Conservation (phyloP, 805 yeast species). For the Wickerhamiella spandovensis region DNA sequence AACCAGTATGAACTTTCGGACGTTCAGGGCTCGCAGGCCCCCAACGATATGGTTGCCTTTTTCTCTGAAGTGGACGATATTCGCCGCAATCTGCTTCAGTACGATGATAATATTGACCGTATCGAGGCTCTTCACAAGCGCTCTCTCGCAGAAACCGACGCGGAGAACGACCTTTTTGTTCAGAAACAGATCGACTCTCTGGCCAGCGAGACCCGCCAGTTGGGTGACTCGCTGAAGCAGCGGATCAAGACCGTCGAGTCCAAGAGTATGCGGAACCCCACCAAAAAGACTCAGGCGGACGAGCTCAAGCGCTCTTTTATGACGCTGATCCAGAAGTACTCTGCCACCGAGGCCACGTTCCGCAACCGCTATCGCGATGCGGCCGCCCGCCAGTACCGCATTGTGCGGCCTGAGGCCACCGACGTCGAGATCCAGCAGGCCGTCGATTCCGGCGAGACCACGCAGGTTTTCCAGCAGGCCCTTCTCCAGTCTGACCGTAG, state of each 20-base stretch:
- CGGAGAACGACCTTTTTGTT: slow-evolving; percentile 51
- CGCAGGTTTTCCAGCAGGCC: slow-evolving; percentile 91
- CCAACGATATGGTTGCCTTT: slow-evolving; percentile 44
- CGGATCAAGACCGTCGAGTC: slow-evolving; percentile 69
- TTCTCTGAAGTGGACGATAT: slow-evolving; percentile 57
- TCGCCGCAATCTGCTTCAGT: slow-evolving; percentile 56
- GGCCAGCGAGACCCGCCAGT: slow-evolving; percentile 62
- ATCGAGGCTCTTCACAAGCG: slow-evolving; percentile 59
- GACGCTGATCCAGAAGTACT: slow-evolving; percentile 73
- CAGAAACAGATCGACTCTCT: slow-evolving; percentile 67
- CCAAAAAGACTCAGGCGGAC: slow-evolving; percentile 84
- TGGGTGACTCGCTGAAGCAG: slow-evolving; percentile 61
- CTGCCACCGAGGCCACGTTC: slow-evolving; percentile 75
- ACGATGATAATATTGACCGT: slow-evolving; percentile 53
- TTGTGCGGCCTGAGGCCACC: slow-evolving; percentile 41
- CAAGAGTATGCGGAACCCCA: slow-evolving; percentile 38
- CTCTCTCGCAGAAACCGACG: slow-evolving; percentile 58
- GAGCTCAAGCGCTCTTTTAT: slow-evolving; percentile 74
- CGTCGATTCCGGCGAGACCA: slow-evolving; percentile 66
- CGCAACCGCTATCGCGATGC: slow-evolving; percentile 72
- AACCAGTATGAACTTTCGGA: slow-evolving; percentile 14
- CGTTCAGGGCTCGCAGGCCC: slow-evolving; percentile 7
- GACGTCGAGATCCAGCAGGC: slow-evolving; percentile 75
- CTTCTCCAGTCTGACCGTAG: slow-evolving; percentile 27
- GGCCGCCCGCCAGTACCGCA: slow-evolving; percentile 85